Evolutionary conservation across 305 asterid species (phyloP), one percentile per base, ranked within the genome.

Genomic region (Fraxinus floribunda): DNA sequence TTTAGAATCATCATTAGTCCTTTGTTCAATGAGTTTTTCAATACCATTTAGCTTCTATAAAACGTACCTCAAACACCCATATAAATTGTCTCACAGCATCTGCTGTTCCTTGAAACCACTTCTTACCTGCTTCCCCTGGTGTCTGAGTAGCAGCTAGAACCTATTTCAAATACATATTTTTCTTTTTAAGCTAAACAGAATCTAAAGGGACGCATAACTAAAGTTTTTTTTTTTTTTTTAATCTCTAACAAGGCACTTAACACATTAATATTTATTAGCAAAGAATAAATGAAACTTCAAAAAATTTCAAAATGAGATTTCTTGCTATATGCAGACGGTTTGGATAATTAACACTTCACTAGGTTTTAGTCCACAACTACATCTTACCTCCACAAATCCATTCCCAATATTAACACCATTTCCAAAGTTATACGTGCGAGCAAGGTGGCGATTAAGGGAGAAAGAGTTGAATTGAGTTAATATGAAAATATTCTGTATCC

Each of bases 31-130:
- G 0, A 60, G 39, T 5, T 64, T 57, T 32, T 60, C 35, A 74
- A 74, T 81, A 24, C n/a, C 20, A 13, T 30, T 70, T 30, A 70
- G 39, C 9, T 70, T 30, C 38, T 15, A 30, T 11, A 29, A 13
- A 5, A 88, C 89, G 11, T 84, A 94, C 99, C 95, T 96, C 99
- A 80, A 96, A 94, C 76, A 96, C 94, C 99, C 99, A 96, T 84
- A 83, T 85, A 85, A 93, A 94, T 78, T 91, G 98, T 70, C 99
- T 91, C 88, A 96, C 99, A 55, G 98, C 99, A 87, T 96, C 98
- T 30, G 99, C 98, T 18, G 98, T 96, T 83, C 99, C 99, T 82
- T 94, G 99, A 84, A 96, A 96, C 99, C 98, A 96, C 86, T 73
- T 88, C 83, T 91, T 91, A 36, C 98, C 99, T 8, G 94, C 85